These are phyloP conservation scores for Annulohypoxylon stygium DNA, from an alignment of 495 filamentous ascomycete species.

Conservation along the genomic window DNA sequence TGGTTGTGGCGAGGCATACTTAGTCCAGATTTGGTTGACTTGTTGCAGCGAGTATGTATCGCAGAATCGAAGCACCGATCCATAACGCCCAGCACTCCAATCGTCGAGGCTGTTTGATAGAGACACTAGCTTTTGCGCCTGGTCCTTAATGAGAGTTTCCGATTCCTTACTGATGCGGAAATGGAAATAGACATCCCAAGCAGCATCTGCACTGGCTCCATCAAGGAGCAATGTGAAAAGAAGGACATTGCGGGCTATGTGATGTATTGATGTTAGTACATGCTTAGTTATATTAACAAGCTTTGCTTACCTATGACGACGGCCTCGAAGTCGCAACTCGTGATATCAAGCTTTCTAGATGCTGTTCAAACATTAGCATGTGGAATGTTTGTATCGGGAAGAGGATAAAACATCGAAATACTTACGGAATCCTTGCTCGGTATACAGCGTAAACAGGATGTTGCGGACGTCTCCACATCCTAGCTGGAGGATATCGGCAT, in stretches of 20 bases:
- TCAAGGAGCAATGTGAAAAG: constrained; percentile 50
- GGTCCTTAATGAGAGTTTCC: constrained; percentile 37
- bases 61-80: constrained; percentile 46
- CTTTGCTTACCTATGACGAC: constrained; percentile 46
- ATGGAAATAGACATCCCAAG: constrained; percentile 51
- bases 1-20: constrained; percentile 31
- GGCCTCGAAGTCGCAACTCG: constrained; percentile 48
- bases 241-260: constrained; percentile 50
- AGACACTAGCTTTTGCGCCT: constrained; percentile 38
- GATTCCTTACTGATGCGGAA: constrained; percentile 32
- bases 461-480: constrained; percentile 52
- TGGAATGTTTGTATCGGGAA: neutral
- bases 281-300: neutral
- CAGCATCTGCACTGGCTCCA: constrained; percentile 16
- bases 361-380: constrained; percentile 24
- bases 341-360: constrained; percentile 49
- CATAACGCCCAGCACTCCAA: constrained; percentile 47
- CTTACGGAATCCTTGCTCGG: constrained; percentile 43
- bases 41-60: constrained; percentile 41
- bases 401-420: neutral
- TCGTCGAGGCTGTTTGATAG: constrained; percentile 37
- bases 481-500: constrained; percentile 52
- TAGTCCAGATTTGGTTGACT: constrained; percentile 44
- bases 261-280: constrained; percentile 18
- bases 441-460: constrained; percentile 51